phyloP scores from a whole-genome alignment of 192 early-diverging fungal species.

The Backusella tarrabulga region DNA sequence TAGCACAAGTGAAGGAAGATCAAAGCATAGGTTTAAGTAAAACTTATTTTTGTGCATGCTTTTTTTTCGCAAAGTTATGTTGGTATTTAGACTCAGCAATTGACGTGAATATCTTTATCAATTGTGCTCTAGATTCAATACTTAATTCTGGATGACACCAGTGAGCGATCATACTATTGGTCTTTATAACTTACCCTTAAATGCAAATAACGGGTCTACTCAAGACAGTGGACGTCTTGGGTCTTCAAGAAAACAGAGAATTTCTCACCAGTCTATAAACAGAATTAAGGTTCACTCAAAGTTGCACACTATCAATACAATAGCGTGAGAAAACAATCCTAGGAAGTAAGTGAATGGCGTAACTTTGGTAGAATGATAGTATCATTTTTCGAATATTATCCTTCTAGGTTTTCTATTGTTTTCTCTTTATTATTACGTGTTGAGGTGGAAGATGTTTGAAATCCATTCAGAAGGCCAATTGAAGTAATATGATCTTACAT shows the following conservation, averaged over 20 bases:
- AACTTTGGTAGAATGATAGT: background rate
- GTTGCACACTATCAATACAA: conserved; percentile 3
- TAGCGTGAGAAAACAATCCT: background rate
- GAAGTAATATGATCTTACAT: background rate
- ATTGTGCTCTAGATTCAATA: background rate
- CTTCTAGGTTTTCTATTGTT: background rate
- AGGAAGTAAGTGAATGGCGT: background rate
- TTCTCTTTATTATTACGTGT: background rate
- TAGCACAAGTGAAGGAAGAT: background rate
- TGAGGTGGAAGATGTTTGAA: background rate
- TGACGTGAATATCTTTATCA: background rate
- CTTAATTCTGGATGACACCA: background rate
- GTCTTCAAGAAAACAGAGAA: background rate
- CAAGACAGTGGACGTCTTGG: background rate
- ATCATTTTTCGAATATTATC: background rate
- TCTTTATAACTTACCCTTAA: background rate
- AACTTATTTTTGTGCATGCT: background rate
- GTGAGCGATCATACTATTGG: background rate
- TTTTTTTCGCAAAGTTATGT: background rate
- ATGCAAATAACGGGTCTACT: background rate
- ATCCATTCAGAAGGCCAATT: background rate
- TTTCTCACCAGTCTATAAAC: background rate
- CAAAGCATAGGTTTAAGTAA: background rate
- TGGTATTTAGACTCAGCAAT: background rate
- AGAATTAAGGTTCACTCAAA: background rate